phyloP scores from a whole-genome alignment of 495 filamentous ascomycete genomes.

The Sabuloglossum arenarium region DNA sequence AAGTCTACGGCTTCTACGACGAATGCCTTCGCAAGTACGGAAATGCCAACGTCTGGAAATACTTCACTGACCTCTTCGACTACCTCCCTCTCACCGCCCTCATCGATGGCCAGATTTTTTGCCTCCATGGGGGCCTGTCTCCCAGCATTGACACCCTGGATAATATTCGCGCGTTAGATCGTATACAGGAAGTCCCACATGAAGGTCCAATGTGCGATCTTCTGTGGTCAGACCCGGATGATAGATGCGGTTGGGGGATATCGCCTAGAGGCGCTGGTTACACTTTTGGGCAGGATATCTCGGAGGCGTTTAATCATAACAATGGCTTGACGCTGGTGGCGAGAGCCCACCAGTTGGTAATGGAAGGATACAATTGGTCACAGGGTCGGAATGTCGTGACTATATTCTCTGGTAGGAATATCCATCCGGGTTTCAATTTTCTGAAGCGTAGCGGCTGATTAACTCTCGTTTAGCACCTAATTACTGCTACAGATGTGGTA shows the following conservation, averaged over 20 bases:
- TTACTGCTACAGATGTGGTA: slow-evolving; percentile 96
- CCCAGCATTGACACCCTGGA: slow-evolving; percentile 96
- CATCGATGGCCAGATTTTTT: slow-evolving; percentile 99
- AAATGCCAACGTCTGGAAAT: slow-evolving; percentile 99
- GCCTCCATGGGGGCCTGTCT: slow-evolving; percentile 87
- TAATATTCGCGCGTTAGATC: slow-evolving; percentile 87
- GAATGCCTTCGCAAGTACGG: slow-evolving; percentile 95
- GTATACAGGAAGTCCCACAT: slow-evolving; percentile 95
- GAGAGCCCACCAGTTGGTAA: slow-evolving; percentile 85
- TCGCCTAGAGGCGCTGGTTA: slow-evolving; percentile 93
- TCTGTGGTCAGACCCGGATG: slow-evolving; percentile 95
- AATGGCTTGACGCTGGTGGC: slow-evolving; percentile 93
- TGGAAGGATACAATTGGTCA: slow-evolving; percentile 98
- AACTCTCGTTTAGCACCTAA: slow-evolving; percentile 47
- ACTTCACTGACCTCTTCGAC: slow-evolving; percentile 97
- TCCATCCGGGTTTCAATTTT: neutral
- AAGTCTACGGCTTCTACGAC: slow-evolving; percentile 96
- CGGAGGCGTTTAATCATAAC: slow-evolving; percentile 99
- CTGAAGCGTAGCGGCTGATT: slow-evolving; percentile 9
- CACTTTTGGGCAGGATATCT: slow-evolving; percentile 98
- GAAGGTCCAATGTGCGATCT: slow-evolving; percentile 98
- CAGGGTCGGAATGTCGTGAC: slow-evolving; percentile 93
- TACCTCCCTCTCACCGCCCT: slow-evolving; percentile 94
- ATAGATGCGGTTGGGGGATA: slow-evolving; percentile 97
- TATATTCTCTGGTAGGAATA: slow-evolving; percentile 80